These are phyloP conservation scores for Candida qinlingensis DNA, from an alignment of 805 yeast genomes.

Conservation along the genomic window DNA sequence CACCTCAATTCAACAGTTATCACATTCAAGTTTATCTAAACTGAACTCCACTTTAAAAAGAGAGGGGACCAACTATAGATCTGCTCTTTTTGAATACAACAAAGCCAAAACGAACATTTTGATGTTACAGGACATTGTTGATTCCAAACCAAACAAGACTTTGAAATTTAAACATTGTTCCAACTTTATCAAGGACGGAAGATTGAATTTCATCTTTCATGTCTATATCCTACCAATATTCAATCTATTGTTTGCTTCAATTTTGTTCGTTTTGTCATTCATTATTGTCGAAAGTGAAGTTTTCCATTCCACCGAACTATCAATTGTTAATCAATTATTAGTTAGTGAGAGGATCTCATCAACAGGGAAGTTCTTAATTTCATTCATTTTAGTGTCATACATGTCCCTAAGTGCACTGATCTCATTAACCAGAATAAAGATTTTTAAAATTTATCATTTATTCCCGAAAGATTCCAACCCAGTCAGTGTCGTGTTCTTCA, in stretches of 20 bases:
- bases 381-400: constrained; percentile 44
- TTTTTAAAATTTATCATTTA: constrained; percentile 73
- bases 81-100: constrained; percentile 55
- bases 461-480: constrained; percentile 70
- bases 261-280: constrained; percentile 41
- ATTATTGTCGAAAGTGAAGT: constrained; percentile 68
- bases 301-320: constrained; percentile 61
- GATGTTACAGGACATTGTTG: constrained; percentile 52
- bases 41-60: constrained; percentile 48
- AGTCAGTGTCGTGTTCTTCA: constrained; percentile 68
- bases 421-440: constrained; percentile 59
- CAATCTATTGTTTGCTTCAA: constrained; percentile 38
- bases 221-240: constrained; percentile 41
- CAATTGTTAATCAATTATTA: constrained; percentile 51
- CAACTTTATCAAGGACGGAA: constrained; percentile 33
- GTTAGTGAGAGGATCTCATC: constrained; percentile 26
- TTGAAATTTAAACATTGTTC: constrained; percentile 27
- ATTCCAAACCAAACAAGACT: constrained; percentile 32
- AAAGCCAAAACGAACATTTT: constrained; percentile 43
- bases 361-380: constrained; percentile 31
- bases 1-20: constrained; percentile 23
- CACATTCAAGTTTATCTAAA: constrained; percentile 40
- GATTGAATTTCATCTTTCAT: constrained; percentile 35
- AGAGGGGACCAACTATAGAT: constrained; percentile 45
- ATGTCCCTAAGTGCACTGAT: constrained; percentile 66